phyloP scores from a whole-genome alignment of 805 yeast species.

The Yamadazyma sp. region DNA sequence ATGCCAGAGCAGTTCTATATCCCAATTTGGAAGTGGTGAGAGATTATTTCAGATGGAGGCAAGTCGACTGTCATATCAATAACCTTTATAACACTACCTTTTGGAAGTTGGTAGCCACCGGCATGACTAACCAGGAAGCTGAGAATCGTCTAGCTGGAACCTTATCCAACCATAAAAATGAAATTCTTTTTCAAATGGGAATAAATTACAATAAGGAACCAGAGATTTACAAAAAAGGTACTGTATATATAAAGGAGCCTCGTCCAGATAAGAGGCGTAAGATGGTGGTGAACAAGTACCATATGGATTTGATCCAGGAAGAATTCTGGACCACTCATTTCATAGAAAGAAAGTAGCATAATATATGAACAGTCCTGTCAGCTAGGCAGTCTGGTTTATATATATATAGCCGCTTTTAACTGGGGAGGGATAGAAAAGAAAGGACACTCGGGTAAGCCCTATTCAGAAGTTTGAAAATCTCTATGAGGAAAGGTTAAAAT shows the following conservation, averaged over 20 bases:
- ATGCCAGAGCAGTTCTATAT: conserved; percentile 84
- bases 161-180: conserved; percentile 80
- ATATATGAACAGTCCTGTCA: not conserved
- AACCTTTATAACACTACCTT: conserved; percentile 91
- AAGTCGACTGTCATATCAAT: conserved; percentile 94
- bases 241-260: conserved; percentile 54
- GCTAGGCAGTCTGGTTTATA: too few relatives aligned
- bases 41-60: conserved; percentile 93
- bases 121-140: conserved; percentile 73
- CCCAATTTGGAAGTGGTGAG: conserved; percentile 62
- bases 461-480: too few relatives aligned
- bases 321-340: conserved; percentile 52
- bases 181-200: conserved; percentile 77
- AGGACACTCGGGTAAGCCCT: too few relatives aligned
- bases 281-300: conserved; percentile 45
- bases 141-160: conserved; percentile 79
- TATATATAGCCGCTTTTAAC: too few relatives aligned
- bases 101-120: conserved; percentile 76
- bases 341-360: conserved; percentile 20
- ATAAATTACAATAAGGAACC: conserved; percentile 91
- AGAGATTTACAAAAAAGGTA: conserved; percentile 85
- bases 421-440: too few relatives aligned
- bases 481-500: too few relatives aligned
- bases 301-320: conserved; percentile 64
- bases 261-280: conserved; percentile 48